Percentiles rank a stretch among this genome's conserved stretches.
These are phyloP conservation scores for Sphaerulina populicola DNA, from an alignment of 2,329 filamentous ascomycete genomes.

Conservation along the genomic window DNA sequence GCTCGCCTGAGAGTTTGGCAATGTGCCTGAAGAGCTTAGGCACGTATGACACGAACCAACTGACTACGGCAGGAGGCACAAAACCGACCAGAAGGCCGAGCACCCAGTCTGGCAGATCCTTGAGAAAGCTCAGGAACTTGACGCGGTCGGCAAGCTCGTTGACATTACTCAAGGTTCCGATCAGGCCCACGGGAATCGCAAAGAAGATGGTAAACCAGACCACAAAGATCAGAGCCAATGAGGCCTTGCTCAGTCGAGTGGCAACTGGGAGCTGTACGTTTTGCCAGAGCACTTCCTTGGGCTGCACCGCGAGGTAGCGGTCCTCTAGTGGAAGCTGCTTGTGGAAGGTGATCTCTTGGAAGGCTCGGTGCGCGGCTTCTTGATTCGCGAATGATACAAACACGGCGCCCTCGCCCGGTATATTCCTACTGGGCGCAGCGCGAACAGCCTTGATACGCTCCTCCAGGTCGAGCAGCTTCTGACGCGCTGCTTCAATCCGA, in stretches of 20 bases:
- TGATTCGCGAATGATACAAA: slow-evolving; percentile 85
- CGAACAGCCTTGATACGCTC: slow-evolving; percentile 61
- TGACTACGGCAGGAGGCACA: slow-evolving; percentile 28
- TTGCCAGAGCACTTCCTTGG: slow-evolving; percentile 42
- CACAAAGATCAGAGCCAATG: slow-evolving; percentile 28
- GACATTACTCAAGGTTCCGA: slow-evolving; percentile 31
- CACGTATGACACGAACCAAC: slow-evolving; percentile 31
- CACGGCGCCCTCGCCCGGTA: slow-evolving; percentile 58
- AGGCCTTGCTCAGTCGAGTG: slow-evolving; percentile 27
- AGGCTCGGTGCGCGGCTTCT: slow-evolving; percentile 73
- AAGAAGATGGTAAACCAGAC: slow-evolving; percentile 33
- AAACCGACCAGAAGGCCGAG: slow-evolving; percentile 30
- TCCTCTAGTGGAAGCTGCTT: slow-evolving; percentile 33
- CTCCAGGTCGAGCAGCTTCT: slow-evolving; percentile 62
- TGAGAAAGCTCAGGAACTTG: slow-evolving; percentile 28
- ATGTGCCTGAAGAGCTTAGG: slow-evolving; percentile 32
- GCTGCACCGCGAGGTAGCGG: slow-evolving; percentile 39
- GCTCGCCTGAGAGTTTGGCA: slow-evolving; percentile 31
- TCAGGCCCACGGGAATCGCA: slow-evolving; percentile 30
- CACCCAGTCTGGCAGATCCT: slow-evolving; percentile 26
- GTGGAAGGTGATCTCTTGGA: slow-evolving; percentile 46
- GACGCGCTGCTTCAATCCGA: slow-evolving; percentile 77
- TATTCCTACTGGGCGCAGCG: slow-evolving; percentile 45
- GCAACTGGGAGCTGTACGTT: slow-evolving; percentile 36
- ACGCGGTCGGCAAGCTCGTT: slow-evolving; percentile 28